Percentiles rank a stretch among this genome's conserved stretches.
Conservation (phyloP, 768 basidiomycete species). For the Termitomyces sp. region DNA sequence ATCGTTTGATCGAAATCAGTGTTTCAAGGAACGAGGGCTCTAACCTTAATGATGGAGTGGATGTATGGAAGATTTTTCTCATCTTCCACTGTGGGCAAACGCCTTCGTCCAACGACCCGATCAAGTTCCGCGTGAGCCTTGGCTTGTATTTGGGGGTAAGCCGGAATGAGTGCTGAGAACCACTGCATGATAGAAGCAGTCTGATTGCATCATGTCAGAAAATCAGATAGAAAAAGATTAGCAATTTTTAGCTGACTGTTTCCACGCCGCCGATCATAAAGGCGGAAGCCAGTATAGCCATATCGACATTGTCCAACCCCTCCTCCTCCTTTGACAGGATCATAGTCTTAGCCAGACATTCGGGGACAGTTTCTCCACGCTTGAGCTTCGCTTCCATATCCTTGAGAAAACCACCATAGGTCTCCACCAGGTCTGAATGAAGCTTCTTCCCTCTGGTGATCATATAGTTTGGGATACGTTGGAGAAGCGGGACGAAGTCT, state of each 20-base stretch:
- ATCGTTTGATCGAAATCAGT: slow-evolving; percentile 8
- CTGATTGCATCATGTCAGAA: slow-evolving; percentile 14
- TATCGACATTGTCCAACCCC: slow-evolving; percentile 31
- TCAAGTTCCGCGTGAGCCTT: slow-evolving; percentile 27
- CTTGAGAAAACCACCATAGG: slow-evolving; percentile 34
- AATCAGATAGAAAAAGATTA: background rate
- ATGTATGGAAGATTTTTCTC: slow-evolving; percentile 30
- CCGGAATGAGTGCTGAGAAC: slow-evolving; percentile 32
- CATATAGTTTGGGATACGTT: slow-evolving; percentile 32
- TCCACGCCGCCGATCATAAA: slow-evolving; percentile 45
- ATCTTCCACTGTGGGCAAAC: slow-evolving; percentile 26
- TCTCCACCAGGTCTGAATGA: slow-evolving; percentile 30
- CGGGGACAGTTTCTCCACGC: slow-evolving; percentile 31
- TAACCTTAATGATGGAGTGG: slow-evolving; percentile 27
- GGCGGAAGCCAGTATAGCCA: slow-evolving; percentile 33
- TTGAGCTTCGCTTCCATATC: slow-evolving; percentile 31
- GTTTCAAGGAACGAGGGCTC: slow-evolving; percentile 11
- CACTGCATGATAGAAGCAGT: slow-evolving; percentile 33
- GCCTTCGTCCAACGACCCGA: slow-evolving; percentile 23
- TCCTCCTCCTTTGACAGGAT: slow-evolving; percentile 29
- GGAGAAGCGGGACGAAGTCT: slow-evolving; percentile 40
- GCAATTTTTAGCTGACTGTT: slow-evolving; percentile 24
- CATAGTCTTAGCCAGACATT: slow-evolving; percentile 38
- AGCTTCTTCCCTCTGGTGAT: slow-evolving; percentile 33
- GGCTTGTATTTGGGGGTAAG: slow-evolving; percentile 22